Percentiles rank a stretch among this genome's conserved stretches.
These are phyloP conservation scores for Lentinula edodes DNA, from an alignment of 768 basidiomycete genomes.

Conservation along the genomic window DNA sequence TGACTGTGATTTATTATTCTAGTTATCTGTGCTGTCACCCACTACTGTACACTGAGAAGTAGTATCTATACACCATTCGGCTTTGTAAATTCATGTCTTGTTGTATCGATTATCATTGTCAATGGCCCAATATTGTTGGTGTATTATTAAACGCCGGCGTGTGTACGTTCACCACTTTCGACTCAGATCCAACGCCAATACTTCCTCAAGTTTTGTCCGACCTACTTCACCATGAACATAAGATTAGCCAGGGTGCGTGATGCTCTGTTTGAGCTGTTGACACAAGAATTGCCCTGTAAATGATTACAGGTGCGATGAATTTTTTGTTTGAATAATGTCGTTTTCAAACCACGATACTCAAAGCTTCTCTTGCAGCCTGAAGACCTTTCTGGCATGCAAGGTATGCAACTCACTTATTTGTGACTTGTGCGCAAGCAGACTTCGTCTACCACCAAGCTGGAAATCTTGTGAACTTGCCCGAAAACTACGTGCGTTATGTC, in stretches of 20 bases:
- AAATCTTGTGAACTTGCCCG: slow-evolving; percentile 90
- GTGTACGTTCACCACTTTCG: too few relatives aligned
- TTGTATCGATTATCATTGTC: too few relatives aligned
- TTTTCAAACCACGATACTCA: neutral
- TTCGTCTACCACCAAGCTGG: slow-evolving; percentile 37
- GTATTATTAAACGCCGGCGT: too few relatives aligned
- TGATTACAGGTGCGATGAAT: neutral
- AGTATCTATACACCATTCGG: too few relatives aligned
- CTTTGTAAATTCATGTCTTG: too few relatives aligned
- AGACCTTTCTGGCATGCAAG: slow-evolving; percentile 87
- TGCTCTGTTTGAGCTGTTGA: slow-evolving; percentile 8
- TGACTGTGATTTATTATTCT: too few relatives aligned
- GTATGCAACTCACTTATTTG: neutral
- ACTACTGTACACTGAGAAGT: too few relatives aligned
- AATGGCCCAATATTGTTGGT: too few relatives aligned
- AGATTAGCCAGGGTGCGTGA: slow-evolving; percentile 37
- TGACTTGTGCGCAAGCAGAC: neutral
- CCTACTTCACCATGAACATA: slow-evolving; percentile 29
- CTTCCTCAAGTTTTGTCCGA: neutral
- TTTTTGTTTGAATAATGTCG: neutral
- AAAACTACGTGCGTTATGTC: slow-evolving; percentile 59
- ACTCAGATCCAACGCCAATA: too few relatives aligned
- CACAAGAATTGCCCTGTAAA: neutral
- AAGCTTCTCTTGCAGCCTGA: slow-evolving; percentile 54
- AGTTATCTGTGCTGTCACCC: too few relatives aligned